phyloP scores from a whole-genome alignment of 2,329 filamentous ascomycete species.

The Byssochlamys sp. region DNA sequence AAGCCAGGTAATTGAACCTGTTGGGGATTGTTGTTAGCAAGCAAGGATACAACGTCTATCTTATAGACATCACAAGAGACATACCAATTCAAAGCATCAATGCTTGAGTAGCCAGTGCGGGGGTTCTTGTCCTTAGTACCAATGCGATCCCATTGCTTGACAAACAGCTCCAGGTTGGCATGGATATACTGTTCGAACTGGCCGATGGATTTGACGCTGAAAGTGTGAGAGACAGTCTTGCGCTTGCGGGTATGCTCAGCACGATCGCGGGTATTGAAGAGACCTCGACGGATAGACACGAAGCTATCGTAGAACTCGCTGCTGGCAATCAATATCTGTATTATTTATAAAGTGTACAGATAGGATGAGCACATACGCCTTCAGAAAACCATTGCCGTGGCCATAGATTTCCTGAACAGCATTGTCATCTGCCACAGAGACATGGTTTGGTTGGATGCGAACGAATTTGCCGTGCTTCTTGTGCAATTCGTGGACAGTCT shows the following conservation, averaged over 20 bases:
- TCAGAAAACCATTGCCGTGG: constrained; percentile 66
- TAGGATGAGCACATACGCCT: constrained; percentile 46
- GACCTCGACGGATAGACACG: constrained; percentile 70
- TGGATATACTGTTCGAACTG: constrained; percentile 88
- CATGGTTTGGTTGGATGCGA: constrained; percentile 72
- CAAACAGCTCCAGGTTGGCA: constrained; percentile 64
- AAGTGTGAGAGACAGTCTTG: constrained; percentile 80
- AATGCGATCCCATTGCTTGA: constrained; percentile 61
- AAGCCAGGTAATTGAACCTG: constrained; percentile 60
- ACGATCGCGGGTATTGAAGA: constrained; percentile 83
- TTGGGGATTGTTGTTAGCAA: background rate
- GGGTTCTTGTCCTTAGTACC: constrained; percentile 39
- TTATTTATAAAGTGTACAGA: background rate
- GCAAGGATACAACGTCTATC: background rate
- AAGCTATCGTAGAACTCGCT: constrained; percentile 87
- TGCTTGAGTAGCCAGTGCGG: constrained; percentile 47
- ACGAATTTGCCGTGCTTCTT: constrained; percentile 69
- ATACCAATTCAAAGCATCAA: constrained; percentile 64
- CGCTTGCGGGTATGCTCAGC: constrained; percentile 77
- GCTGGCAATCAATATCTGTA: background rate
- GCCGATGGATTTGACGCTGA: constrained; percentile 67
- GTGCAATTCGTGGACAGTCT: constrained; percentile 61
- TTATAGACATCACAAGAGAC: background rate
- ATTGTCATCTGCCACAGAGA: constrained; percentile 70
- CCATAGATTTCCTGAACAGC: constrained; percentile 71